Conservation (phyloP, 225 moss, liverwort and hornwort genomes). For the Thuidium tamariscinum region DNA sequence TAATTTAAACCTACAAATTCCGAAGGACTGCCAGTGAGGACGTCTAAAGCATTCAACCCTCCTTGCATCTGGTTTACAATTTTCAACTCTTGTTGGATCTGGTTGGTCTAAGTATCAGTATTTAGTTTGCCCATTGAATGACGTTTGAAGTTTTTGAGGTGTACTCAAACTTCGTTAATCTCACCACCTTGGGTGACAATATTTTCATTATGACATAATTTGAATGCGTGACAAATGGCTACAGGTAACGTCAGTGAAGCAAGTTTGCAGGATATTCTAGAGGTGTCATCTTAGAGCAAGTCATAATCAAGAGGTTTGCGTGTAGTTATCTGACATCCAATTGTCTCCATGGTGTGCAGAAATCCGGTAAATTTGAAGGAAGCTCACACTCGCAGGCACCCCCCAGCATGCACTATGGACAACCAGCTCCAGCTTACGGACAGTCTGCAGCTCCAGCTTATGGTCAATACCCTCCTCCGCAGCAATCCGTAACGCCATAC, state of each 20-base stretch:
- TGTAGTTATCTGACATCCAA: background rate
- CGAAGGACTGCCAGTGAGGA: background rate
- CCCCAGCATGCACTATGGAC: background rate
- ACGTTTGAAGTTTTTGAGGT: background rate
- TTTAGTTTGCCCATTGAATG: background rate
- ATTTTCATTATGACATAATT: background rate
- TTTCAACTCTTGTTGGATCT: background rate
- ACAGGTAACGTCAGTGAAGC: background rate
- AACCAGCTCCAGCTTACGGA: background rate
- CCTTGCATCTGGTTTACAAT: background rate
- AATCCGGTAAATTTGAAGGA: background rate
- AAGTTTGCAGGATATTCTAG: background rate
- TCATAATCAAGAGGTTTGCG: background rate
- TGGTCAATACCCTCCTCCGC: constrained; percentile 2
- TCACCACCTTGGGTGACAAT: background rate
- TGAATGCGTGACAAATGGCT: background rate
- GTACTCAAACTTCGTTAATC: background rate
- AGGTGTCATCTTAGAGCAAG: background rate
- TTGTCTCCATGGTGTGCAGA: constrained; percentile 1
- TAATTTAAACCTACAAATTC: background rate
- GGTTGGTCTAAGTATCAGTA: background rate
- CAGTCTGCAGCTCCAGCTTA: background rate
- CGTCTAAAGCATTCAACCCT: background rate
- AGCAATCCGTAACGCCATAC: background rate
- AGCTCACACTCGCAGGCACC: background rate